phyloP scores from a whole-genome alignment of 164 flowering plant species.

The Stephania japonica region DNA sequence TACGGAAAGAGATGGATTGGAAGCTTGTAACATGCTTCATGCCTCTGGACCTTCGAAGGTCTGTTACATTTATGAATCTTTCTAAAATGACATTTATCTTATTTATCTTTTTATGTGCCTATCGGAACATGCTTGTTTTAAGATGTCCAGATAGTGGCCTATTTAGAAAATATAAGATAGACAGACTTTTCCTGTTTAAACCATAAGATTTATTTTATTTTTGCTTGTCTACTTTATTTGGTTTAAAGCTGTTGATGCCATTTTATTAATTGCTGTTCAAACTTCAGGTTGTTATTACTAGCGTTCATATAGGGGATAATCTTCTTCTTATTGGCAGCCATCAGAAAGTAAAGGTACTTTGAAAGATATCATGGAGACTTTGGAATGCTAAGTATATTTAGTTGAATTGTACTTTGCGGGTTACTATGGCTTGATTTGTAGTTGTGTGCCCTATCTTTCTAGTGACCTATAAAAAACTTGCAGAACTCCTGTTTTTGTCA shows the following conservation, averaged over 20 bases:
- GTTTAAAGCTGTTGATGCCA: background rate
- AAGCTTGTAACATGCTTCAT: slow-evolving; percentile 89
- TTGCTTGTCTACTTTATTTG: background rate
- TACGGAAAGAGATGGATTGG: slow-evolving; percentile 79
- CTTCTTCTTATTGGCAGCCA: slow-evolving; percentile 71
- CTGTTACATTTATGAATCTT: slow-evolving; percentile 2
- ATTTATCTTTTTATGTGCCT: background rate
- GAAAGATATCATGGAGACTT: background rate
- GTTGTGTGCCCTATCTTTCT: background rate
- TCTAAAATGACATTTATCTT: background rate
- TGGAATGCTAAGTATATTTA: background rate
- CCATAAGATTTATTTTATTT: background rate
- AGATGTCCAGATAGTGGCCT: background rate
- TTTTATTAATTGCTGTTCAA: background rate
- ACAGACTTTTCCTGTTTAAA: background rate
- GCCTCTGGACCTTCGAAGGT: slow-evolving; percentile 97
- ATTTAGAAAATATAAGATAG: background rate
- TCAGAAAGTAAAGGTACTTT: slow-evolving; percentile 52
- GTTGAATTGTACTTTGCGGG: background rate
- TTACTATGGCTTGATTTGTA: background rate
- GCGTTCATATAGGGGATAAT: slow-evolving; percentile 46
- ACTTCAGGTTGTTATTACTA: slow-evolving; percentile 66
- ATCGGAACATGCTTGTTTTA: background rate
- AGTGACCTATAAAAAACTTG: too few species aligned
- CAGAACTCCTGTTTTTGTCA: too few species aligned